Conservation (phyloP, 140 eudicot genomes). For the Erigeron philadelphicus region DNA sequence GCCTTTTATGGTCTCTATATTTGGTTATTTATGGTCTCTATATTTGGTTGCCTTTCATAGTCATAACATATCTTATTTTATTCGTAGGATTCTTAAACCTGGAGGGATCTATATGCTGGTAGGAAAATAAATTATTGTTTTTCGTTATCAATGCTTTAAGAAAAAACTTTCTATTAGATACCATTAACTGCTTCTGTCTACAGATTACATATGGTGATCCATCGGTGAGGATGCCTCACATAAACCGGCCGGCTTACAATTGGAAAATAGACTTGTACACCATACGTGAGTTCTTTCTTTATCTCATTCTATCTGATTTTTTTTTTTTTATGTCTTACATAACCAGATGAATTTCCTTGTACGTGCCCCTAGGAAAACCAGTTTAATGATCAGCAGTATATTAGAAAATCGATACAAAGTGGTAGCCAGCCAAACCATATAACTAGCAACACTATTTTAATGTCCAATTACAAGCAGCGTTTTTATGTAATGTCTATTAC, state of each 20-base stretch:
- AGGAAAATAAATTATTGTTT: slow-evolving; percentile 24
- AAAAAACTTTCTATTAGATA: not conserved
- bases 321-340: slow-evolving; percentile 3
- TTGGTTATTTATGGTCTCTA: not conserved
- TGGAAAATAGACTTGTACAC: slow-evolving; percentile 80
- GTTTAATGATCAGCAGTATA: too few relatives aligned
- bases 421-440: too few relatives aligned
- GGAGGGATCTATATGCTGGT: slow-evolving; percentile 96
- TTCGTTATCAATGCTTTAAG: slow-evolving; percentile 1
- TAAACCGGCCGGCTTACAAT: slow-evolving; percentile 62
- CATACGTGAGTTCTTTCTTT: slow-evolving; percentile 59
- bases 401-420: too few relatives aligned
- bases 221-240: slow-evolving; percentile 65
- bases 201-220: slow-evolving; percentile 99
- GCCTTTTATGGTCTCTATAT: not conserved
- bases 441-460: too few relatives aligned
- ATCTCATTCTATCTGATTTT: not conserved
- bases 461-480: too few relatives aligned
- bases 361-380: too few relatives aligned
- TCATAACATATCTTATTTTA: slow-evolving; percentile 13
- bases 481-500: too few relatives aligned
- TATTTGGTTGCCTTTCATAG: slow-evolving; percentile 13
- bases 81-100: slow-evolving; percentile 86
- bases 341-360: too few relatives aligned
- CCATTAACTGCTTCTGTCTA: slow-evolving; percentile 21